A percentile compares a stretch with the other conserved stretches of the same genome.
Conservation (phyloP, 2,329 filamentous ascomycete genomes). For the Hypomyces rosellus region DNA sequence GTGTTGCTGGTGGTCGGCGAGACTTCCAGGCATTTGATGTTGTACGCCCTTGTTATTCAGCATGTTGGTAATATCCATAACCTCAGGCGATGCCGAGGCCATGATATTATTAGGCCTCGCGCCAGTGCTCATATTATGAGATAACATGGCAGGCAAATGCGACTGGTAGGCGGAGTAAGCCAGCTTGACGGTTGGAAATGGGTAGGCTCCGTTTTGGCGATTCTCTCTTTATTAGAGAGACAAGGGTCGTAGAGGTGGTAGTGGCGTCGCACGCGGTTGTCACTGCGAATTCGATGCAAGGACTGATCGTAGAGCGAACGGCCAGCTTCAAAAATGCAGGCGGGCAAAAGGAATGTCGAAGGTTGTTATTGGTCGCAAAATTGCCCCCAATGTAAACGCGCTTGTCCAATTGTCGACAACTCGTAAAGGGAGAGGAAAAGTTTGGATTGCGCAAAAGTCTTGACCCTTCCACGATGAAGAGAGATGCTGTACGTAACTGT, state of each 20-base stretch:
- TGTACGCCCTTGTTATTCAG: conserved; percentile 41
- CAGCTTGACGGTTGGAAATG: neutral
- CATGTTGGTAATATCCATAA: conserved; percentile 49
- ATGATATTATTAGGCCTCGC: conserved; percentile 31
- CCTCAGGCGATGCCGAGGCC: conserved; percentile 40
- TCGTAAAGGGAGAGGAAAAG: too few species aligned
- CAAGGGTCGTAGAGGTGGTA: neutral
- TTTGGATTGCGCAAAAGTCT: too few species aligned
- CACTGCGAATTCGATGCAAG: neutral
- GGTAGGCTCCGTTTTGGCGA: neutral
- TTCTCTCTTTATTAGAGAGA: neutral
- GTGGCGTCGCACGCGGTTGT: neutral
- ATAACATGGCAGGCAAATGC: conserved; percentile 5
- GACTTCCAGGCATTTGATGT: conserved; percentile 28
- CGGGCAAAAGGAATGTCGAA: neutral
- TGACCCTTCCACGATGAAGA: too few species aligned
- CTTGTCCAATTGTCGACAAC: too few species aligned
- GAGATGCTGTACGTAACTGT: too few species aligned
- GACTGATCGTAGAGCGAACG: neutral
- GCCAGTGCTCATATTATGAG: conserved; percentile 6
- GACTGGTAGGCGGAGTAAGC: neutral
- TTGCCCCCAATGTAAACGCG: neutral
- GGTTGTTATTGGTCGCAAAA: neutral
- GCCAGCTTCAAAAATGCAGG: neutral
- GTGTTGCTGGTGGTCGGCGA: conserved; percentile 24